Evolutionary conservation across 495 filamentous ascomycete species (phyloP).

Genomic region (Talaromyces adpressus): DNA sequence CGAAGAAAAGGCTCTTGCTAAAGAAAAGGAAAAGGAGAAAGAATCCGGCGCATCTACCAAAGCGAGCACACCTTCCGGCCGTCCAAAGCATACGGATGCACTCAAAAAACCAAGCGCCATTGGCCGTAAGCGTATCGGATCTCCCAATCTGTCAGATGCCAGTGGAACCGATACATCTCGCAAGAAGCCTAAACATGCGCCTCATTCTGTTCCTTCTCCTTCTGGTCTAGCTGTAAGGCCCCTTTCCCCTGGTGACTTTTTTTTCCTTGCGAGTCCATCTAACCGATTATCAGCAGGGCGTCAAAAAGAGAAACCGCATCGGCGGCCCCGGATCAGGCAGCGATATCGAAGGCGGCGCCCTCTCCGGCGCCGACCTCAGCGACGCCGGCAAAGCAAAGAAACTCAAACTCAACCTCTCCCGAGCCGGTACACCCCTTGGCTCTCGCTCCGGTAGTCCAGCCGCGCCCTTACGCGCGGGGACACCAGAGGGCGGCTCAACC

Average conservation of each 20-base stretch:
- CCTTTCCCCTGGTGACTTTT: conserved; percentile 8
- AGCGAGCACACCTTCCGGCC: conserved; percentile 68
- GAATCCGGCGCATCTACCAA: conserved; percentile 58
- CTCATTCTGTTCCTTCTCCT: conserved; percentile 44
- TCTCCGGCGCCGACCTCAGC: conserved; percentile 58
- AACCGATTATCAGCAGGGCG: conserved; percentile 29
- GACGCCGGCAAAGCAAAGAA: conserved; percentile 66
- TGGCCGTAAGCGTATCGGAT: conserved; percentile 76
- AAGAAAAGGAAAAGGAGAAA: conserved; percentile 30
- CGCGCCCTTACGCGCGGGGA: conserved; percentile 32
- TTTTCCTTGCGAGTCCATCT: conserved; percentile 10
- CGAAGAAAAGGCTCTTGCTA: conserved; percentile 43
- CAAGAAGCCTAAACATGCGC: conserved; percentile 79
- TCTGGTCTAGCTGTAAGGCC: conserved; percentile 26
- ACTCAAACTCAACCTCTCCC: conserved; percentile 54
- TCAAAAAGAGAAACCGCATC: conserved; percentile 39
- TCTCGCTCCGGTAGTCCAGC: conserved; percentile 51
- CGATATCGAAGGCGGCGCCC: conserved; percentile 71
- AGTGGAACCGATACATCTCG: conserved; percentile 84
- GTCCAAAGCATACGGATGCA: conserved; percentile 37
- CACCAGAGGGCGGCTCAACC: conserved; percentile 22
- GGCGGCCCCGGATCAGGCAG: conserved; percentile 59
- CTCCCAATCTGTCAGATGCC: conserved; percentile 78
- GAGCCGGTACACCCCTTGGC: conserved; percentile 46
- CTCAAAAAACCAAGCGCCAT: conserved; percentile 54